Base-by-base conservation (phyloP, 129 eudicot genomes). In the Chrysanthemum seticuspe region DNA sequence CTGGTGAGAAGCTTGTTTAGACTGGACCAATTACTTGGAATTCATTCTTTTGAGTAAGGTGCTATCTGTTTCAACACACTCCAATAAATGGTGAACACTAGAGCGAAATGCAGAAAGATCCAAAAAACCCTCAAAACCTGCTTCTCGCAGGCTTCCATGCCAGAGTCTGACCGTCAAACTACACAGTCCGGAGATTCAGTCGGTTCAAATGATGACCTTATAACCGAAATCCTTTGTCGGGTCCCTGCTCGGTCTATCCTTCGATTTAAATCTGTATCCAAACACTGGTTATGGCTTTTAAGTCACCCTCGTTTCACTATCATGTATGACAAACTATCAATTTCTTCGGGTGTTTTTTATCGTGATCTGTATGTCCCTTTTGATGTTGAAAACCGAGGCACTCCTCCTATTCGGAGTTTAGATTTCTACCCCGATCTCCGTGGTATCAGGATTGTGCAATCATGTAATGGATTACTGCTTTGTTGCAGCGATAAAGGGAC, bases 201-300 rank as follows among this genome's bases (percentile, higher is more conserved):
- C 1, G 31, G 31, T 15, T 65, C 70, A 16, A 31, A 13, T 15
- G 50, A 34, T 34, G 68, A 63, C 12, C 51, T 63, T 14, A 7
- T 63, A 34, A 65, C 19, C 7, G 54, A 65, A 65, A 40, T 65
- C 54, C 29, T 65, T 40, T 25, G 13, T 4, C 54, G 29, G 9
- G 5, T 65, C 10, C 70, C 55, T 40, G 29, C 19, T 8, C 16
- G 10, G 9, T 65, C 54, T 44, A 18, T 65, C 51, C n/a, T 65
- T 9, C 29, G 55, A 8, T 65, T 44, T 29, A 65, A 65, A 65
- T 65, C 54, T 65, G 54, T 65, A 65, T 65, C 70, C 70, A 65
- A 40, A 44, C 54, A 65, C 29, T 65, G 55, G 54, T 52, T 0
- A n/a, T 44, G 25, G 2, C 54, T 65, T 65, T 65, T 65, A 27